Evolutionary conservation across 345 rosid species (phyloP).

Genomic region (Carallia pectinifolia): DNA sequence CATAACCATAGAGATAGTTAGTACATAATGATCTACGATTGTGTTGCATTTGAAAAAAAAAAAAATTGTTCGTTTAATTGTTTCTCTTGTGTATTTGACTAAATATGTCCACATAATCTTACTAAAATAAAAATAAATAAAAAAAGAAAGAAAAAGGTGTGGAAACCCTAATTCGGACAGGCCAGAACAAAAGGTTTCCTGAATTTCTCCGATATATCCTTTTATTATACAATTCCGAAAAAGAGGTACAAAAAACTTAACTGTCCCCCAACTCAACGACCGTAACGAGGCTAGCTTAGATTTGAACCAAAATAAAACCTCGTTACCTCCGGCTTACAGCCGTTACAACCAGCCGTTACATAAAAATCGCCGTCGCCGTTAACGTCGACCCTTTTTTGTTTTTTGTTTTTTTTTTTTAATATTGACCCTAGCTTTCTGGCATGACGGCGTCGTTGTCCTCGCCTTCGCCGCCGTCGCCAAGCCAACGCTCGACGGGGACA

Average conservation of each 20-base stretch:
- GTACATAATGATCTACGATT: no score
- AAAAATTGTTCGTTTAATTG: no score
- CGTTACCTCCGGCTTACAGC: slow-evolving; percentile 4
- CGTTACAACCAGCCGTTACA: slow-evolving; percentile 12
- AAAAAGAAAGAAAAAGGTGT: not conserved
- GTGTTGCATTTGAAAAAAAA: not conserved
- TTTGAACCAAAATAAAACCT: slow-evolving; percentile 30
- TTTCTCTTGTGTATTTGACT: no score
- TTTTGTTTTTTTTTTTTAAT: no score
- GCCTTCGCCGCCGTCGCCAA: slow-evolving; percentile 41
- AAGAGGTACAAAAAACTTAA: slow-evolving; percentile 22
- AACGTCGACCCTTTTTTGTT: not conserved
- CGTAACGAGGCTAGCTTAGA: slow-evolving; percentile 1
- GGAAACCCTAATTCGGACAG: not conserved
- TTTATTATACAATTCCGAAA: slow-evolving; percentile 23
- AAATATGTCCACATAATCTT: no score
- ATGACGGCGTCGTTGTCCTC: slow-evolving; percentile 28
- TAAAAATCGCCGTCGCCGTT: slow-evolving; percentile 5
- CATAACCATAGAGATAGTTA: no score
- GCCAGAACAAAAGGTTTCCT: slow-evolving; percentile 6
- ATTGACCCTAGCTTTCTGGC: slow-evolving; percentile 30
- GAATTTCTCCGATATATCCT: slow-evolving; percentile 22
- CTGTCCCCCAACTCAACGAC: slow-evolving; percentile 20
- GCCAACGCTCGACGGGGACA: slow-evolving; percentile 64
- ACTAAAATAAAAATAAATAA: not conserved